Evolutionary conservation across 768 basidiomycete species (phyloP), one percentile per base, ranked within the genome.

Genomic region (Xerocomus potaroensis): DNA sequence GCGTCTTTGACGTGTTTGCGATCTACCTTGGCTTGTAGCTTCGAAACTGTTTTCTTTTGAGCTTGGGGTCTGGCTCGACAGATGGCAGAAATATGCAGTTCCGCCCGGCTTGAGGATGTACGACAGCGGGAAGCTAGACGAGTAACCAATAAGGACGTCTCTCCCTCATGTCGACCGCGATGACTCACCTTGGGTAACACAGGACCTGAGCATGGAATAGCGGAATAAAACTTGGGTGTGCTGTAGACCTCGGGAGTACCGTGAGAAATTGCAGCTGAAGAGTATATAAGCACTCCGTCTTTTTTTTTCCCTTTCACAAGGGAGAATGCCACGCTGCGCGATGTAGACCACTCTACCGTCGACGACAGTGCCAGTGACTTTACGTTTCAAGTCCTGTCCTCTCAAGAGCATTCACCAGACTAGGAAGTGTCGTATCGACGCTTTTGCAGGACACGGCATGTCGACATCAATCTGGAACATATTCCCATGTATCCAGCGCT

Each of bases 301-400:
- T 41, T 35, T 39, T 21, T 41, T 57, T 51, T 60, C 53, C 59
- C 57, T 53, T 60, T 54, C 59, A 61, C 59, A 64, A 71, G 73
- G 66, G 77, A 73, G 72, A 70, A 75, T 79, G 78, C 78, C 78
- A 80, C 78, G 78, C 78, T 80, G 79, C 71, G 66, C 79, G 79
- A 74, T 72, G 78, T 67, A 64, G 70, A 59, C 47, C 49, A 18
- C 58, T 63, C 67, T 49, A 80, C 79, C 76, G 64, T 78, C 72
- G 79, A 70, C 66, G 71, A 72, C 78, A 80, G 78, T 80, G 78
- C 78, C 78, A 80, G 79, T 75, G 74, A 78, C 71, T 72, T 57
- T 65, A 22, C n/a, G 65, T 56, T n/a, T 58, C 59, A 63, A 72
- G 72, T 77, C 68, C 76, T 78, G 72, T 64, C 64, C 74, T 78